Conservation (phyloP, 2,329 filamentous ascomycete genomes). For the Ploettnerulaceae sp. region DNA sequence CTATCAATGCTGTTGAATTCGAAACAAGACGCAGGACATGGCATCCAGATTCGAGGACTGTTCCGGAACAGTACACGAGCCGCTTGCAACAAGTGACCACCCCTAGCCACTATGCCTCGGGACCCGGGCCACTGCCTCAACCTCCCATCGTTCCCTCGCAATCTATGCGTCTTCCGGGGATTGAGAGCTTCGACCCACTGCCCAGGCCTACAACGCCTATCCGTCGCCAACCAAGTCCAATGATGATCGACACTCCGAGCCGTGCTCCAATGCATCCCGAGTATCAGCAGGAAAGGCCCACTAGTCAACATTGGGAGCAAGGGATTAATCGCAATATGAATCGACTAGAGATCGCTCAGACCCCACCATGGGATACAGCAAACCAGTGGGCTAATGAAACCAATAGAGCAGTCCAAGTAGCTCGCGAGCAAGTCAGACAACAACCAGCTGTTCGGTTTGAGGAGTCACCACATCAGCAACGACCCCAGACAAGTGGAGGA, state of each 20-base stretch:
- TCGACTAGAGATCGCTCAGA: constrained; percentile 58
- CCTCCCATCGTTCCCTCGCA: constrained; percentile 28
- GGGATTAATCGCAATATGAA: constrained; percentile 62
- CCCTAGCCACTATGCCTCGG: constrained; percentile 50
- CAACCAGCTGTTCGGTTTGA: constrained; percentile 51
- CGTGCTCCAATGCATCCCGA: constrained; percentile 19
- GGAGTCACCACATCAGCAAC: constrained; percentile 39
- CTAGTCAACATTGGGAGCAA: constrained; percentile 55
- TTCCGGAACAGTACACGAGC: constrained; percentile 47
- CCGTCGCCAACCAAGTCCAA: constrained; percentile 65
- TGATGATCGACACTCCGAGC: constrained; percentile 60
- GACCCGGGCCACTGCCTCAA: constrained; percentile 22
- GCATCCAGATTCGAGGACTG: constrained; percentile 70
- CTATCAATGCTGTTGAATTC: constrained; percentile 59
- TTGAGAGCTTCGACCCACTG: constrained; percentile 83
- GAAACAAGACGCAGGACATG: constrained; percentile 82
- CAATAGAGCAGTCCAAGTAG: constrained; percentile 50
- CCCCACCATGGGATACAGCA: constrained; percentile 48
- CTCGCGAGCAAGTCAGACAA: constrained; percentile 47
- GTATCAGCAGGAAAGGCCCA: constrained; percentile 42
- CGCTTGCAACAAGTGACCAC: constrained; percentile 72
- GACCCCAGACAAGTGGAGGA: constrained; percentile 27
- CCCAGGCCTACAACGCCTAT: constrained; percentile 59
- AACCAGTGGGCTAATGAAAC: constrained; percentile 53
- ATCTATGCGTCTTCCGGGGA: constrained; percentile 66